phyloP scores from a whole-genome alignment of 345 rosid genomes.

The Citropsis articulata region DNA sequence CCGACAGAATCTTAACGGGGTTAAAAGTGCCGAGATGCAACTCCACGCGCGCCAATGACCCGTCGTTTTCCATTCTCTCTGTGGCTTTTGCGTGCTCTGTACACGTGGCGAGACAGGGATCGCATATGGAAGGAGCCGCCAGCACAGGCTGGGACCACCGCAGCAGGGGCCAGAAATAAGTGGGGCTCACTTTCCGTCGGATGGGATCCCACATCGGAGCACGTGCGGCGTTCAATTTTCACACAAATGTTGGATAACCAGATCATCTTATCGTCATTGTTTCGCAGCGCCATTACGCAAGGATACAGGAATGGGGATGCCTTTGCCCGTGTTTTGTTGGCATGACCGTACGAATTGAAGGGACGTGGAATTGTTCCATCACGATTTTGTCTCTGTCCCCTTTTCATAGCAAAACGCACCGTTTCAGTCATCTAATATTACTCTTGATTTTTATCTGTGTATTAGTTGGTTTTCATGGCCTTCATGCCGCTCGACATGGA shows the following conservation, averaged over 20 bases:
- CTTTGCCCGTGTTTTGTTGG: too few species aligned
- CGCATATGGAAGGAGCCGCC: neutral
- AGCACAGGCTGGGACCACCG: neutral
- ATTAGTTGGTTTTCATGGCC: too few species aligned
- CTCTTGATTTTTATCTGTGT: too few species aligned
- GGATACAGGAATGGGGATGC: too few species aligned
- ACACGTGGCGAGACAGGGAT: conserved; percentile 11
- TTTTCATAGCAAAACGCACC: too few species aligned
- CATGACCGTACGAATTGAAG: too few species aligned
- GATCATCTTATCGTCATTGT: too few species aligned
- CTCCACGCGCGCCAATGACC: neutral
- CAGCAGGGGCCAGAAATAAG: accelerated
- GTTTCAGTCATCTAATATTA: too few species aligned
- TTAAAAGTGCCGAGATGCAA: neutral
- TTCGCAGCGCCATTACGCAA: too few species aligned
- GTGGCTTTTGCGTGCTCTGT: neutral
- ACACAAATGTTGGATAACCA: neutral
- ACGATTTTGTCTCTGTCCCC: too few species aligned
- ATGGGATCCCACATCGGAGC: conserved; percentile 14
- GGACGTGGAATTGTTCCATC: too few species aligned
- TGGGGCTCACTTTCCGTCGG: neutral
- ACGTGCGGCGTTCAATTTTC: conserved; percentile 1
- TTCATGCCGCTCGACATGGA: too few species aligned
- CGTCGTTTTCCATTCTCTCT: conserved; percentile 2
- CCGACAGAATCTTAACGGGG: conserved; percentile 15